Conservation (phyloP, 2,329 filamentous ascomycete species). For the Hypocreales sp. region DNA sequence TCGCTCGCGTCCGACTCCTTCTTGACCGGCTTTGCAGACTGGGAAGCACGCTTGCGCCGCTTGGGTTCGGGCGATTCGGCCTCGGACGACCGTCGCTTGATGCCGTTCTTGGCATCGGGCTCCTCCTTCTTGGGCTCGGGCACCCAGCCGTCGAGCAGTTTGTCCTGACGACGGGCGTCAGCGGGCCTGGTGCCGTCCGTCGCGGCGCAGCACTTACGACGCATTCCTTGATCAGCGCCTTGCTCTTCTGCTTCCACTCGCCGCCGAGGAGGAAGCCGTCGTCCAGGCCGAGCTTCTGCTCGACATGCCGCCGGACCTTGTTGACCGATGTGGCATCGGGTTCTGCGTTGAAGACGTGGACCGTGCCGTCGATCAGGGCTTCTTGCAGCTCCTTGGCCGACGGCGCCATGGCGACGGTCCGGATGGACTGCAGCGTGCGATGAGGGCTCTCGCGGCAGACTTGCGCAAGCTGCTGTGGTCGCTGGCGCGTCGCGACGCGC, state of each 20-base stretch:
- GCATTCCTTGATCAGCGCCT: constrained; percentile 35
- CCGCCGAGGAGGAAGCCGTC: constrained; percentile 31
- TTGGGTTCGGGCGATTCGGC: constrained; percentile 19
- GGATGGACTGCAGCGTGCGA: too few species aligned
- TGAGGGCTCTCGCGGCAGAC: too few species aligned
- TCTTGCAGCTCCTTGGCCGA: constrained; percentile 25
- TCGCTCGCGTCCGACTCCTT: constrained; percentile 6
- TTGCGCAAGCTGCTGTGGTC: too few species aligned
- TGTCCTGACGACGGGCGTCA: constrained; percentile 12
- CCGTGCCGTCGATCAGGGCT: constrained; percentile 30
- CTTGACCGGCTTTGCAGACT: constrained; percentile 15
- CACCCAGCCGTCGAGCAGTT: constrained; percentile 20
- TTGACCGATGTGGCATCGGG: constrained; percentile 39
- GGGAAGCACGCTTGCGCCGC: constrained; percentile 20
- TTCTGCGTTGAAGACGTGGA: constrained; percentile 25
- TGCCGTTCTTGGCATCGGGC: constrained; percentile 10
- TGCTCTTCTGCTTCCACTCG: constrained; percentile 44
- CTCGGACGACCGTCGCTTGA: constrained; percentile 19
- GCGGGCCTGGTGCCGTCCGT: constrained; percentile 1
- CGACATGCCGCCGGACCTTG: constrained; percentile 35
- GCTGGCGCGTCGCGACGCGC: too few species aligned
- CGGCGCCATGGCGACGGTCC: constrained; percentile 21
- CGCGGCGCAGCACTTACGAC: constrained; percentile 40
- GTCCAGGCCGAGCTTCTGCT: constrained; percentile 30
- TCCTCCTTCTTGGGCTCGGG: constrained; percentile 14